Base-by-base conservation (phyloP, 1,284 basidiomycete genomes). In the Malassezia nana region DNA sequence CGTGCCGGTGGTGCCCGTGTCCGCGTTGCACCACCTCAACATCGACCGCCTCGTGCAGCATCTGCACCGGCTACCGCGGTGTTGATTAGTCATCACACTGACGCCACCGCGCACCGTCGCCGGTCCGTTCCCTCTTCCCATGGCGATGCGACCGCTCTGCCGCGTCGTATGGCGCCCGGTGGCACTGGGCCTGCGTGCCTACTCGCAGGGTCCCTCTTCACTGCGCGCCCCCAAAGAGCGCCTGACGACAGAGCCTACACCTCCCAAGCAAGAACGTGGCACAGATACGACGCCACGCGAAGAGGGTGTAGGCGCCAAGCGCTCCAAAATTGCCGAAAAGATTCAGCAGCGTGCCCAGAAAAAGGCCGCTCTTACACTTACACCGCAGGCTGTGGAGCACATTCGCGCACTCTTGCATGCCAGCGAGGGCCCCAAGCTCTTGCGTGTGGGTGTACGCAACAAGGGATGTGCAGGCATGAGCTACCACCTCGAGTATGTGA, bases 381-480 rank as follows among this genome's bases (percentile, higher is more conserved):
- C 89, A 24, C 84, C 89, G 1, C 76, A 78, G 26, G 92, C 92
- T 12, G 82, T 94, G 2, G 75, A 67, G 32, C 59, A 67, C 26
- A 46, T 70, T 32, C 51, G 63, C 29, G 58, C 78, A 9, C 79
- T 98, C 20, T 76, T 89, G 55, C 80, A 80, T 33, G 82, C 84
- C 15, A 86, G 87, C 20, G 83, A 82, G n/a, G 69, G 64, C 16
- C 90, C 91, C 1, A 87, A 89, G 70, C 81, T 94, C 53, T 86
- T 99, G 58, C 86, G 92, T 7, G 89, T 99, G 57, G 89, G 90
- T 29, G 90, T 98, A 42, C 83, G 86, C 66, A 94, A 96, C 77
- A 95, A 96, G 77, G 94, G 94, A n/a, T 99, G 94, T 75, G 94
- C 94, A 0, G 94, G 94, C 6, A 83, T 99, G 75, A 85, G 87